Percentiles rank a stretch among this genome's conserved stretches.
Evolutionary conservation across 352 stramenopile species (phyloP).

Genomic region (Elongisporangium senticosum): DNA sequence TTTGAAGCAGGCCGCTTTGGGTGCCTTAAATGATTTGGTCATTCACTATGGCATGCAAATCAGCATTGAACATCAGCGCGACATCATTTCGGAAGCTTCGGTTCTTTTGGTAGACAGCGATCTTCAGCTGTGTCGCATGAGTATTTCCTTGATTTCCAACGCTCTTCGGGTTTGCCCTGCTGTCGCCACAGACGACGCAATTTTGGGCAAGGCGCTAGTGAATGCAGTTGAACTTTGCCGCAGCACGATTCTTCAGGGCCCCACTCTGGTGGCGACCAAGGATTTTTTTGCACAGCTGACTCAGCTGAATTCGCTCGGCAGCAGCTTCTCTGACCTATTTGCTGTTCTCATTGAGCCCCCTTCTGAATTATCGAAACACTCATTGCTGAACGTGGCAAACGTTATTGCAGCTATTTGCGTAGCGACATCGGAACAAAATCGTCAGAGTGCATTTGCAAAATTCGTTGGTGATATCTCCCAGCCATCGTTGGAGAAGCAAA

Average conservation of each 20-base stretch:
- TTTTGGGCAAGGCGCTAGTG: slow-evolving; percentile 65
- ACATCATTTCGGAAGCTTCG: slow-evolving; percentile 89
- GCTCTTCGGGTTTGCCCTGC: slow-evolving; percentile 59
- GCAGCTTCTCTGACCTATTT: slow-evolving; percentile 87
- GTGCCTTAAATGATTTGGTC: slow-evolving; percentile 90
- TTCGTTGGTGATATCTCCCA: slow-evolving; percentile 67
- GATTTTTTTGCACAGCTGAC: slow-evolving; percentile 68
- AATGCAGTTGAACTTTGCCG: slow-evolving; percentile 85
- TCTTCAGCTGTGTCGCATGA: slow-evolving; percentile 94
- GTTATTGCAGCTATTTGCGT: slow-evolving; percentile 88
- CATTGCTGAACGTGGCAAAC: slow-evolving; percentile 91
- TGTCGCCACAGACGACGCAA: slow-evolving; percentile 48
- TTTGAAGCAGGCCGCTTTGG: slow-evolving; percentile 92
- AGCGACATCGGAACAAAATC: slow-evolving; percentile 41
- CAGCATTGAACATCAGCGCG: slow-evolving; percentile 73
- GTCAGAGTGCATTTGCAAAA: slow-evolving; percentile 64
- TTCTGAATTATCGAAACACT: slow-evolving; percentile 80
- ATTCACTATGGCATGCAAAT: slow-evolving; percentile 70
- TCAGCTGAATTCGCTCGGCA: slow-evolving; percentile 36
- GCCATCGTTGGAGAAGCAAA: slow-evolving; percentile 52
- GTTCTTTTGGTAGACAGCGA: slow-evolving; percentile 93
- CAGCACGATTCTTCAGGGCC: slow-evolving; percentile 91
- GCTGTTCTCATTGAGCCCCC: slow-evolving; percentile 61
- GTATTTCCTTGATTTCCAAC: slow-evolving; percentile 84
- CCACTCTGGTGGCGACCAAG: slow-evolving; percentile 45